Conservation (phyloP, 495 filamentous ascomycete species). For the Daldinia bambusicola region DNA sequence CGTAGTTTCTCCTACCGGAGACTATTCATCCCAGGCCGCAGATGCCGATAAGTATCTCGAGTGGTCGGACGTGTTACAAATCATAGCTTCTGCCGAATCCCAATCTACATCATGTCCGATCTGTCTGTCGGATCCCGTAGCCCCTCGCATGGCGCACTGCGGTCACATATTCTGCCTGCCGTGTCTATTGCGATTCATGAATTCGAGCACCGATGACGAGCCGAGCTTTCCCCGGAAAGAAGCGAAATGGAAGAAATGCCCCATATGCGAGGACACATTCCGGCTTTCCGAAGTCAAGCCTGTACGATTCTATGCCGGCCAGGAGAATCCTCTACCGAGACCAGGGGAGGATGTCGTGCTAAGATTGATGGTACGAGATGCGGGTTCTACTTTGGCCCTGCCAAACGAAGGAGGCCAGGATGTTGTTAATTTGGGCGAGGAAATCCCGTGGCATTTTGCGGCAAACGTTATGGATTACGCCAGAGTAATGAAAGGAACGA, state of each 20-base stretch:
- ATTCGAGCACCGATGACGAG: constrained; percentile 75
- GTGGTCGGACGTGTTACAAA: constrained; percentile 90
- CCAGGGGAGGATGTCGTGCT: constrained; percentile 92
- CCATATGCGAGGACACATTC: constrained; percentile 91
- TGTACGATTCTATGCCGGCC: constrained; percentile 90
- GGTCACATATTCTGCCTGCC: constrained; percentile 97
- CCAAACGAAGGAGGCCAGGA: constrained; percentile 83
- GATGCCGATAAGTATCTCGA: constrained; percentile 93
- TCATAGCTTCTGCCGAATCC: constrained; percentile 88
- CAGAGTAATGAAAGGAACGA: constrained; percentile 92
- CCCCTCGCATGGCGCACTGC: constrained; percentile 96
- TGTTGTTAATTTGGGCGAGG: constrained; percentile 69
- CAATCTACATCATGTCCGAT: constrained; percentile 92
- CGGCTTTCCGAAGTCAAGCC: constrained; percentile 89
- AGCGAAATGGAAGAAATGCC: constrained; percentile 88
- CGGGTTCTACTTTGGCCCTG: constrained; percentile 84
- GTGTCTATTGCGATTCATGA: constrained; percentile 96
- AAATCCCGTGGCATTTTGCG: constrained; percentile 93
- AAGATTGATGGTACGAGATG: constrained; percentile 79
- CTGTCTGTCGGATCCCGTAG: constrained; percentile 88
- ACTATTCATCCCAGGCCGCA: constrained; percentile 80
- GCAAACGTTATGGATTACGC: constrained; percentile 95
- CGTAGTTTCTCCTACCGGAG: constrained; percentile 83
- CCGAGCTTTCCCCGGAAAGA: constrained; percentile 74
- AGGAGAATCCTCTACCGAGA: constrained; percentile 79